Base-by-base conservation (phyloP, 2,329 filamentous ascomycete genomes). In the Penicillium sp. region DNA sequence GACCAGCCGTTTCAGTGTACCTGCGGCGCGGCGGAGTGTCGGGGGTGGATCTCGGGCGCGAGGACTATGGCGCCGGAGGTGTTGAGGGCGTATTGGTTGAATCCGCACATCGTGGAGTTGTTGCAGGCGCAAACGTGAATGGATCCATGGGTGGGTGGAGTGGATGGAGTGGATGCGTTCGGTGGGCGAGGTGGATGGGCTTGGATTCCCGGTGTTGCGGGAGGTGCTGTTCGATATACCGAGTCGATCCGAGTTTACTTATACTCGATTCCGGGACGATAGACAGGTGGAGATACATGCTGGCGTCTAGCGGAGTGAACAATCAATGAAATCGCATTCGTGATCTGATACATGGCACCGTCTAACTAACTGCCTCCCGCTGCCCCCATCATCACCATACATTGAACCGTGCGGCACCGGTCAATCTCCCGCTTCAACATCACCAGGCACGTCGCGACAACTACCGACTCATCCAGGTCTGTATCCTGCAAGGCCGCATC, bases 371-470 rank as follows among this genome's bases (percentile, higher is more conserved):
- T 34, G 31, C 34, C 46, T 14, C 18, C 44, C 6, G 23, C 48
- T 13, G 51, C 39, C 3, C 39, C 50, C 14, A 79, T 69, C 3
- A 79, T 69, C 3, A 70, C 61, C 41, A 71, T 69, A 30, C 72
- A 60, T 67, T 83, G 77, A 34, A 75, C 60, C 43, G 68, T 56
- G 42, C 77, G 68, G 48, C 77, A 66, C 28, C 80, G 66, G 58
- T 84, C 80, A 34, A 81, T 65, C 69, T 84, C 81, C 61, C 76
- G 79, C 73, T 84, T 83, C 50, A 84, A 58, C 79, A 84, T 81
- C 11, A 74, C 60, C 40, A 84, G 50, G 42, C 74, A 79, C 11
- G 76, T 81, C 29, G 74, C 71, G 13, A 83, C 69, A 7, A 76
- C 68, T 14, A 82, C 46, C n/a, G 71, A 64, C 51, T 78, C 68